These are phyloP conservation scores for Cordyceps cateniannulata DNA, from an alignment of 2,329 filamentous ascomycete genomes.

Conservation along the genomic window DNA sequence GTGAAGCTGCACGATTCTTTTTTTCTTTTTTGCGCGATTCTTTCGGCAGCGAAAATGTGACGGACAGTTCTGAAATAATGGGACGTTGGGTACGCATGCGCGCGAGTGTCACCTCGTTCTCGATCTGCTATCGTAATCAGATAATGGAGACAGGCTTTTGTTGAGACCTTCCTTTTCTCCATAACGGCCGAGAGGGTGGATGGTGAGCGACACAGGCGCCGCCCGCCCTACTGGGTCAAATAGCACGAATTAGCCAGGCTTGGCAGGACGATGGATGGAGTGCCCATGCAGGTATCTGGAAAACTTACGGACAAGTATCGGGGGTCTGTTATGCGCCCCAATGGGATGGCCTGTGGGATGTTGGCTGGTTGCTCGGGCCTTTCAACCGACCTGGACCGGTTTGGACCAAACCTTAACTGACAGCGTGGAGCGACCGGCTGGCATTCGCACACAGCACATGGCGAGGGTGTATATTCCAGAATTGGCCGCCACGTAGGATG, in stretches of 20 bases:
- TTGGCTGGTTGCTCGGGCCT: background rate
- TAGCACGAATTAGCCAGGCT: no score
- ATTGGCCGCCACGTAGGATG: background rate
- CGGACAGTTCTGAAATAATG: background rate
- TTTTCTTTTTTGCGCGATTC: background rate
- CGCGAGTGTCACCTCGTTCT: background rate
- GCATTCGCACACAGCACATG: background rate
- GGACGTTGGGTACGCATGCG: background rate
- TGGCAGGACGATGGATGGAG: background rate
- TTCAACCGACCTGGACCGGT: background rate
- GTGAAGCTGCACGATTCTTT: no score
- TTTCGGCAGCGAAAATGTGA: background rate
- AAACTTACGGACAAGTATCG: background rate
- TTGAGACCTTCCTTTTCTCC: background rate
- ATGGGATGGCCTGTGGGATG: background rate
- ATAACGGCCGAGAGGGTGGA: background rate
- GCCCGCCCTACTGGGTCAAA: no score
- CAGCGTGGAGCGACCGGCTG: background rate
- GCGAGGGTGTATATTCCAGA: background rate
- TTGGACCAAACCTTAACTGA: background rate
- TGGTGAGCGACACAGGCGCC: no score
- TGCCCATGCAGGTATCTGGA: background rate
- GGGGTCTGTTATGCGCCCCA: background rate
- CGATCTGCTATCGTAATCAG: background rate
- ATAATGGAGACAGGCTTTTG: background rate